Evolutionary conservation across 371 early-diverging fungal species (phyloP), one percentile per base, ranked within the genome.

Genomic region (Mucor racemosus): DNA sequence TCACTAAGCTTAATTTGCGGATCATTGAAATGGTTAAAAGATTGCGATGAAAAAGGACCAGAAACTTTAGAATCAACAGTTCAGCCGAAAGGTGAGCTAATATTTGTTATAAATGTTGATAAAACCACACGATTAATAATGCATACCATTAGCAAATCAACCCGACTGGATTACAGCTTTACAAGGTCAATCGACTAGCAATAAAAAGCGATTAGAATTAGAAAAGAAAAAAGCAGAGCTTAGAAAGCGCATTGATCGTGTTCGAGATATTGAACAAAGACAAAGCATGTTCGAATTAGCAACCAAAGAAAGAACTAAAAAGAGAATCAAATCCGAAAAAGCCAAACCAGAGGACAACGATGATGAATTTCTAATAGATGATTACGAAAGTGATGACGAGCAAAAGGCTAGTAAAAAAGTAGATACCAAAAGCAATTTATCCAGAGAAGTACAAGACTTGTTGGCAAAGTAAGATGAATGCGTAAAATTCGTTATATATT

Each of bases 1-100:
- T 92, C 94, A 14, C 84, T 97, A 5, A 91, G 91, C 64, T 77
- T 96, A 33, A 88, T 96, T 38, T 95, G 95, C 73, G 94, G 94
- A 11, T 82, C 93, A 0, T 71, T 96, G 8, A 86, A 79, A 17
- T 96, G 97, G 97, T 81, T 95, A 13, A 67, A 76, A n/a, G 92
- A 91, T 65, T 71, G 82, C 36, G 66, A 64, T 11, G 62, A 76
- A 38, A 55, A 62, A 35, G 58, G 58, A 7, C 13, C 39, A 8
- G 48, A 59, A 38, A 21, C 9, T 0, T 19, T 13, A 0, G 31
- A 53, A 2, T 8, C 38, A 6, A 10, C 68, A 10, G 7, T 55
- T 7, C 44, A 58, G 6, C 34, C 59, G 11, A 67, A 42, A 56
- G 57, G 62, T 62, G 65, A 10, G 35, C 33, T 15, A 14, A 15